Evolutionary conservation across 2,329 filamentous ascomycete genomes (phyloP).

Genomic region (Fusarium temperatum): DNA sequence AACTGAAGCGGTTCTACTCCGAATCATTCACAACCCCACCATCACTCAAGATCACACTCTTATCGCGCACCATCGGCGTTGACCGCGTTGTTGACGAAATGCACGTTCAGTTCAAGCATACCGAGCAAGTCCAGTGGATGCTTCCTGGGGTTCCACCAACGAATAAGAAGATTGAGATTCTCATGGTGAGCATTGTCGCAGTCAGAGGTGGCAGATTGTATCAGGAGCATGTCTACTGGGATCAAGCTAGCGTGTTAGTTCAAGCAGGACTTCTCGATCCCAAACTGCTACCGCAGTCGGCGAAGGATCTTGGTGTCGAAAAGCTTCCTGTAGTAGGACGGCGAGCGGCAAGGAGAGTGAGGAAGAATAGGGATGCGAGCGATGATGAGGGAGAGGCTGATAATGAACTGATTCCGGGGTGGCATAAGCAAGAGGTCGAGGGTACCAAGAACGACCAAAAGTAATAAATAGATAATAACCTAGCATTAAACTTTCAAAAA

Average conservation of each 20-base stretch:
- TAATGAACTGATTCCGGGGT: constrained; percentile 52
- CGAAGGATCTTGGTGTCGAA: constrained; percentile 47
- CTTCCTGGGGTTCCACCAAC: constrained; percentile 68
- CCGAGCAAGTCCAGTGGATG: constrained; percentile 67
- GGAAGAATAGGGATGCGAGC: constrained; percentile 34
- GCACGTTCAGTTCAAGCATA: constrained; percentile 66
- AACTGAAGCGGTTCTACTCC: constrained; percentile 70
- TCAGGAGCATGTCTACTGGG: constrained; percentile 72
- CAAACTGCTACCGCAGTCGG: constrained; percentile 47
- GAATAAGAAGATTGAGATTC: constrained; percentile 59
- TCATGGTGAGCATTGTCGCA: constrained; percentile 67
- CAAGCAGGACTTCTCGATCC: constrained; percentile 67
- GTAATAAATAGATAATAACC: background rate
- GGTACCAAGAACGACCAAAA: background rate
- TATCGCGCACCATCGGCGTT: constrained; percentile 71
- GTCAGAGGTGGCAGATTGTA: constrained; percentile 67
- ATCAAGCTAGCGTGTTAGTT: constrained; percentile 66
- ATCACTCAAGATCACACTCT: constrained; percentile 66
- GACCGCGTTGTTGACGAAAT: constrained; percentile 74
- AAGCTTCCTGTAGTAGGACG: constrained; percentile 52
- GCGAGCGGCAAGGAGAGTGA: constrained; percentile 50
- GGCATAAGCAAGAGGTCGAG: constrained; percentile 38
- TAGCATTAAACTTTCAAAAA: background rate
- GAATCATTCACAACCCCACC: constrained; percentile 72
- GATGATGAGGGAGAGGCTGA: constrained; percentile 54